phyloP scores from a whole-genome alignment of 495 filamentous ascomycete species.

The Rostrohypoxylon terebratum region DNA sequence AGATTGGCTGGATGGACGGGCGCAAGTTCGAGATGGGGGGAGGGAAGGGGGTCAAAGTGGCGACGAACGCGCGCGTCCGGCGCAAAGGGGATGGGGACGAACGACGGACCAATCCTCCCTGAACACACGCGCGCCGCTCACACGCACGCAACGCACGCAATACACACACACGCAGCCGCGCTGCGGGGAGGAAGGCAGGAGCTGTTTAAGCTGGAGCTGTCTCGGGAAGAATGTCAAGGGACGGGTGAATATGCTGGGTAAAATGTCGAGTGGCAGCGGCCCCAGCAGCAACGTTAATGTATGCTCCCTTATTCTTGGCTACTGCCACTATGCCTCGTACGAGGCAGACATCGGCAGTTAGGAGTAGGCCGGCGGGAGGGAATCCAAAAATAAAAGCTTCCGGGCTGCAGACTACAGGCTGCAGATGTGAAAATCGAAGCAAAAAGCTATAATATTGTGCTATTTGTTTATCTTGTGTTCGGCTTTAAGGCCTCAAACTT shows the following conservation, averaged over 20 bases:
- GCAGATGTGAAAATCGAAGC: slow-evolving; percentile 15
- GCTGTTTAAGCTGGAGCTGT: slow-evolving; percentile 20
- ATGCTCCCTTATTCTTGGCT: slow-evolving; percentile 35
- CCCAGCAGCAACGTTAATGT: slow-evolving; percentile 33
- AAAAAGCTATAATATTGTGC: slow-evolving; percentile 18
- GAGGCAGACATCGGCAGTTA: slow-evolving; percentile 45
- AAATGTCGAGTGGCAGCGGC: slow-evolving; percentile 42
- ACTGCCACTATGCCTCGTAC: slow-evolving; percentile 36
- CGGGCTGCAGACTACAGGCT: slow-evolving; percentile 14
- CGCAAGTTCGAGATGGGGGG: slow-evolving; percentile 15
- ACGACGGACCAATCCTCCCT: slow-evolving; percentile 31
- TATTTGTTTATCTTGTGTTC: slow-evolving; percentile 7
- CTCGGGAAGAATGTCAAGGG: slow-evolving; percentile 37
- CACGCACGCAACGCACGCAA: slow-evolving; percentile 27
- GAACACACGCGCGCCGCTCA: slow-evolving; percentile 33
- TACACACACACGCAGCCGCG: slow-evolving; percentile 38
- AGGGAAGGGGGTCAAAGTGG: not conserved
- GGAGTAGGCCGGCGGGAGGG: slow-evolving; percentile 9
- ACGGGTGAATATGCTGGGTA: slow-evolving; percentile 46
- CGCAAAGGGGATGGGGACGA: slow-evolving; percentile 28
- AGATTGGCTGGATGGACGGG: slow-evolving; percentile 21
- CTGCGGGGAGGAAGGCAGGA: slow-evolving; percentile 18
- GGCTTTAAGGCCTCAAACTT: slow-evolving; percentile 19
- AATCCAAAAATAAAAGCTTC: slow-evolving; percentile 9
- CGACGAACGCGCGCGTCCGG: slow-evolving; percentile 43